Percentiles rank a stretch among this genome's conserved stretches.
These are phyloP conservation scores for Microbotryum lychnidis-dioicae DNA, from an alignment of 1,284 basidiomycete species.

Conservation along the genomic window DNA sequence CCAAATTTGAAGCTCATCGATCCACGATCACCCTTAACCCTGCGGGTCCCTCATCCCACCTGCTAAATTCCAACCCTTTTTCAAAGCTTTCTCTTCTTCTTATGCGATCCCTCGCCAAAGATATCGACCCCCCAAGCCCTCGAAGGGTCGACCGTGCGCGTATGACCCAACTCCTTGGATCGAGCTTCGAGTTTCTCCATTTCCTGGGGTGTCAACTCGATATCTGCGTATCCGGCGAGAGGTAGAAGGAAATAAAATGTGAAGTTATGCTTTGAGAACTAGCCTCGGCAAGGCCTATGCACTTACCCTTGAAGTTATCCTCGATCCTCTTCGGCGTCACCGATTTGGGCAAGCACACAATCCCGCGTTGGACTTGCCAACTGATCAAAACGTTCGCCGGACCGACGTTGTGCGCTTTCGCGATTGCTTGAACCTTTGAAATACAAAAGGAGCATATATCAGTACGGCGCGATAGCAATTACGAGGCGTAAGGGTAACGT, in stretches of 20 bases:
- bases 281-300: slow-evolving; percentile 37
- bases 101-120: too few relatives aligned
- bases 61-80: too few relatives aligned
- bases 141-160: slow-evolving; percentile 56
- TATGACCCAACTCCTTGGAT: slow-evolving; percentile 49
- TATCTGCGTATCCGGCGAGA: slow-evolving; percentile 41
- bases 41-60: too few relatives aligned
- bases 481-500: slow-evolving; percentile 42
- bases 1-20: too few relatives aligned
- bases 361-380: slow-evolving; percentile 53
- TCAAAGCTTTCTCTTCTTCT: neutral
- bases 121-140: slow-evolving; percentile 50
- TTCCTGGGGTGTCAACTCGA: slow-evolving; percentile 49
- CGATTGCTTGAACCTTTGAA: slow-evolving; percentile 45
- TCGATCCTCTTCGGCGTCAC: slow-evolving; percentile 65
- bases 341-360: slow-evolving; percentile 66
- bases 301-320: slow-evolving; percentile 51
- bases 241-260: slow-evolving; percentile 5
- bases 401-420: slow-evolving; percentile 49
- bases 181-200: slow-evolving; percentile 56
- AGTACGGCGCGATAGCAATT: slow-evolving; percentile 26
- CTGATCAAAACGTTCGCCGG: slow-evolving; percentile 61
- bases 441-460: neutral
- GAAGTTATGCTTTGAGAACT: slow-evolving; percentile 22
- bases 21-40: too few relatives aligned